A percentile compares a stretch with the other conserved stretches of the same genome.
Evolutionary conservation across 75 land plant genomes (phyloP).

Genomic region (Pinus albicaulis): DNA sequence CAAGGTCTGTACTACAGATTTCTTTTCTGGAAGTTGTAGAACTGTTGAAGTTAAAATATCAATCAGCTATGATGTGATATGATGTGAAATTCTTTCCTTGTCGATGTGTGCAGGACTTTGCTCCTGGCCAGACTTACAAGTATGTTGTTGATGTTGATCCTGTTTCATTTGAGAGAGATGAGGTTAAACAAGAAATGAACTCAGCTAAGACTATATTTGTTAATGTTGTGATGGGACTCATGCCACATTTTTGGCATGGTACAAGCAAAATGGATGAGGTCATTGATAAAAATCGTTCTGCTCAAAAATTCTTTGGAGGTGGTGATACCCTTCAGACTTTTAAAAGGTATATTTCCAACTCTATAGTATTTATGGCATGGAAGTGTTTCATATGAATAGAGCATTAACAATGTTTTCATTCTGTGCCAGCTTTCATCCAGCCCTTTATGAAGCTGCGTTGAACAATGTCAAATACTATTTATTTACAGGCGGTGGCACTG

Average conservation of each 20-base stretch:
- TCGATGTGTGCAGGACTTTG: conserved; percentile 15
- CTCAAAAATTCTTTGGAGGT: no score
- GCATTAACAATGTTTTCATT: no score
- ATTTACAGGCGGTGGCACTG: no score
- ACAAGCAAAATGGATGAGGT: conserved; percentile 14
- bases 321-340: no score
- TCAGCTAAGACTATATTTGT: conserved; percentile 29
- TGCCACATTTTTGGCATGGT: conserved; percentile 43
- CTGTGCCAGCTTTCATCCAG: no score
- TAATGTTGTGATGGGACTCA: conserved; percentile 12
- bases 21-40: not conserved
- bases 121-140: conserved; percentile 22
- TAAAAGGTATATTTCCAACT: no score
- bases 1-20: conserved; percentile 13
- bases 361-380: no score
- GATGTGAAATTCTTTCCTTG: not conserved
- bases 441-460: no score
- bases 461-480: no score
- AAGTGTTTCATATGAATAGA: no score
- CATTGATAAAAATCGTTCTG: conserved; percentile 5
- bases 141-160: conserved; percentile 48
- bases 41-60: not conserved
- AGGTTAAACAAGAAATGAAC: conserved; percentile 17
- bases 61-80: no score
- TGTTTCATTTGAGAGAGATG: conserved; percentile 22